These are phyloP conservation scores for Acanthamoeba healyi DNA, from an alignment of 208 protist species.

Conservation along the genomic window DNA sequence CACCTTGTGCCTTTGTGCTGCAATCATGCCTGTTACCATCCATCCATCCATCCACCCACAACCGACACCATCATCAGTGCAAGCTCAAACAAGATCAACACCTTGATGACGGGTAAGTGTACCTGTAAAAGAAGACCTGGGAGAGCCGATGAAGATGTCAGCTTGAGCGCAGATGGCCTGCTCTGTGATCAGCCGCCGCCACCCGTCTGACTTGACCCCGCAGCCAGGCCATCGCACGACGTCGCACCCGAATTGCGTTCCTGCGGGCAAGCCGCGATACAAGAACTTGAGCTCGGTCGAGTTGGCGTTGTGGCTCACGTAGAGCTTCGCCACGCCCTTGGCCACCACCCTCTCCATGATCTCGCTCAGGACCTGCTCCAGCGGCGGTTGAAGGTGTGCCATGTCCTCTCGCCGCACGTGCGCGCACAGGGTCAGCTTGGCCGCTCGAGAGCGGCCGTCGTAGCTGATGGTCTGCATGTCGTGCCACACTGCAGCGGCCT, in stretches of 20 bases:
- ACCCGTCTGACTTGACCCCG: not conserved
- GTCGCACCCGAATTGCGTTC: not conserved
- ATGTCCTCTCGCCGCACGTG: not conserved
- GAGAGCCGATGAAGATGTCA: not conserved
- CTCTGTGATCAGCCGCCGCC: not conserved
- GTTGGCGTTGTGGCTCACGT: not conserved
- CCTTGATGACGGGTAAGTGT: no score
- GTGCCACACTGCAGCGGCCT: not conserved
- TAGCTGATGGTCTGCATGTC: no score
- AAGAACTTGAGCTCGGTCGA: not conserved
- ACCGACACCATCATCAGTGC: no score
- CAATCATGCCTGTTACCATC: no score
- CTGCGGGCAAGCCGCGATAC: not conserved
- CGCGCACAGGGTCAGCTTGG: not conserved
- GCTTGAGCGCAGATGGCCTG: not conserved
- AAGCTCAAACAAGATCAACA: no score
- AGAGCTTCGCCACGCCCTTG: not conserved
- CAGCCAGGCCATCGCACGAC: not conserved
- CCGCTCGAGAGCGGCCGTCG: no score
- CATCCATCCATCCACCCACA: no score
- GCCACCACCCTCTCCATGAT: not conserved
- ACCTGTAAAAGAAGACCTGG: not conserved
- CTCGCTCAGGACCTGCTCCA: not conserved
- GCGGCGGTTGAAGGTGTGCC: not conserved
- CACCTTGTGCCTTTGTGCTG: no score